Evolutionary conservation across 352 stramenopile genomes (phyloP).

Genomic region (Globisporangium orthogonon): DNA sequence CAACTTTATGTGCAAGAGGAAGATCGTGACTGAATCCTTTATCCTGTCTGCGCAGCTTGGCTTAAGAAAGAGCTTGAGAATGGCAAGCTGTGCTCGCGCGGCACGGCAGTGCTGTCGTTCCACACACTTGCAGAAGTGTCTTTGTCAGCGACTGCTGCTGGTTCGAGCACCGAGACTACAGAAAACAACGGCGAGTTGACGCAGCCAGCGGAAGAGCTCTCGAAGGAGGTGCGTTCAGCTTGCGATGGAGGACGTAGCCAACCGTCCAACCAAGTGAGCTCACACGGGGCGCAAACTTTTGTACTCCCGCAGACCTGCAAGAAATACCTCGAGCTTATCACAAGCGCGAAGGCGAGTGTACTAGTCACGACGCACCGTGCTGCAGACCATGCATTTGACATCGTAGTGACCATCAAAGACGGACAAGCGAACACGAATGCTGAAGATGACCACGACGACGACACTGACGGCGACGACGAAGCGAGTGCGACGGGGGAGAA

Average conservation of each 20-base stretch:
- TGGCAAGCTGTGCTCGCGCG: constrained; percentile 68
- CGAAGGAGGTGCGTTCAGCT: constrained; percentile 3
- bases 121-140: constrained; percentile 20
- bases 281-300: neutral
- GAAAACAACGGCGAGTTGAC: constrained; percentile 15
- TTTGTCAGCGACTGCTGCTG: too few relatives aligned
- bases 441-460: constrained; percentile 6
- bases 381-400: constrained; percentile 23
- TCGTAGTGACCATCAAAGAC: constrained; percentile 21
- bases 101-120: constrained; percentile 52
- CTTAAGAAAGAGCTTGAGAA: constrained; percentile 72
- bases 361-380: constrained; percentile 22
- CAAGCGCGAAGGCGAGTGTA: constrained; percentile 29
- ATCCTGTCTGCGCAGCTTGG: constrained; percentile 37
- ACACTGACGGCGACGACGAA: constrained; percentile 30
- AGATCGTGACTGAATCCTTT: too few relatives aligned
- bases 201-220: constrained; percentile 2
- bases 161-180: neutral
- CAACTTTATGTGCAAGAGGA: too few relatives aligned
- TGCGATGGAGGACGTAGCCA: too few relatives aligned
- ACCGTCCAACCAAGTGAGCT: too few relatives aligned
- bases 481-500: constrained; percentile 1
- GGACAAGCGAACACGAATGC: neutral
- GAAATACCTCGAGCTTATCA: constrained; percentile 33
- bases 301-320: constrained; percentile 16